Evolutionary conservation across 345 rosid genomes (phyloP), one percentile per base, ranked within the genome.

Genomic region (Gossypium herbaceum): DNA sequence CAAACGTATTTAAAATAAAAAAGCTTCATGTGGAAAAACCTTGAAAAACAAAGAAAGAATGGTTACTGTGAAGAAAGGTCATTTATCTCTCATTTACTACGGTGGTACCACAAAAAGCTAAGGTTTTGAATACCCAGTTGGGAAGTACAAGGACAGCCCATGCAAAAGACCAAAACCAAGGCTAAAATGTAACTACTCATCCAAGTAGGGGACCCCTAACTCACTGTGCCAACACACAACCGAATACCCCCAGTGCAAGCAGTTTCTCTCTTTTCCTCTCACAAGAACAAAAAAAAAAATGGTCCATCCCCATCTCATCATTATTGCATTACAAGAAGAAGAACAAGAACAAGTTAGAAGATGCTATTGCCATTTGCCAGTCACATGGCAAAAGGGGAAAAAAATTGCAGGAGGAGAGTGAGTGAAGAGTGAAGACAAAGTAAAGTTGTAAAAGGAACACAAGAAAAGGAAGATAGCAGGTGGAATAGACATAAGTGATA

Each of bases 101-200:
- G 50, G 76, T 69, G 81, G 80, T 77, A 74, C 80, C 80, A 64
- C 62, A 57, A 44, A 65, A 56, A 73, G 74, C 41, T 47, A 44
- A 27, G 50, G 66, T 27, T 76, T 43, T 76, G 56, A 68, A 60
- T 62, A 41, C 73, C 78, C 64, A 65, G 74, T 70, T 77, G 83
- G 81, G 78, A 81, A 77, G 79, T 74, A 81, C 70, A 77, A 72
- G 56, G 79, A 77, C 81, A 81, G 24, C 56, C 78, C 80, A 65
- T 74, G 80, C 54, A 47, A 51, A 69, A 20, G 11, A 45, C 0
- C 61, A 5, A 34, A 34, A 34, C 41, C 41, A 34, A 34, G 41
- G 41, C 41, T 5, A 3, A 55, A 64, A 57, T 65, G 73, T 52
- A 78, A 81, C 81, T 7, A 43, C 58, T 77, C 74, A 74, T 68